phyloP scores from a whole-genome alignment of 768 basidiomycete species.

The Filobasidium floriforme region DNA sequence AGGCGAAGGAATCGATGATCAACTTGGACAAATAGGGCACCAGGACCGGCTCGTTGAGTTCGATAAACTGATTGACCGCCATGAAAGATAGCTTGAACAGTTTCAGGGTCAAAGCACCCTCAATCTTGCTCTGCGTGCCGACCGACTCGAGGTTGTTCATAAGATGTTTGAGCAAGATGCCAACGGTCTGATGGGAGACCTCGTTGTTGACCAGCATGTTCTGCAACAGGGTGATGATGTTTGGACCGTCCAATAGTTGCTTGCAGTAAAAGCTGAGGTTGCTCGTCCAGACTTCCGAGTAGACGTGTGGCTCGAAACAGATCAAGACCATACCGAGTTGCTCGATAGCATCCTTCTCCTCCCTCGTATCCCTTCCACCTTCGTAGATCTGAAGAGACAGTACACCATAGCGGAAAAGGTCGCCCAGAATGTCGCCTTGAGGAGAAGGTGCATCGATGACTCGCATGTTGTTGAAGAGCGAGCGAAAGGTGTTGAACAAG shows the following conservation, averaged over 20 bases:
- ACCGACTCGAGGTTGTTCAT: slow-evolving; percentile 71
- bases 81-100: slow-evolving; percentile 93
- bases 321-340: slow-evolving; percentile 65
- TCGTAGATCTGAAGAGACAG: slow-evolving; percentile 75
- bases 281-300: slow-evolving; percentile 92
- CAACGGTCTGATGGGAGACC: slow-evolving; percentile 70
- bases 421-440: slow-evolving; percentile 77
- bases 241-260: slow-evolving; percentile 63
- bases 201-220: slow-evolving; percentile 69
- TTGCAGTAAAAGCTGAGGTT: slow-evolving; percentile 87
- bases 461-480: slow-evolving; percentile 65
- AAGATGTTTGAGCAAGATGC: slow-evolving; percentile 79
- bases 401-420: slow-evolving; percentile 77
- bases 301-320: slow-evolving; percentile 81
- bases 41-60: slow-evolving; percentile 80
- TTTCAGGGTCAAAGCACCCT: slow-evolving; percentile 74
- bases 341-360: slow-evolving; percentile 73
- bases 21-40: slow-evolving; percentile 84
- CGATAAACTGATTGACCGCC: slow-evolving; percentile 67
- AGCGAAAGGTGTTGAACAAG: slow-evolving; percentile 77
- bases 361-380: slow-evolving; percentile 48
- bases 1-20: slow-evolving; percentile 91
- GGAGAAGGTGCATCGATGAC: slow-evolving; percentile 70
- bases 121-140: slow-evolving; percentile 66
- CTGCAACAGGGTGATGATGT: slow-evolving; percentile 77